Percentiles rank a stretch among this genome's conserved stretches.
Evolutionary conservation across 768 basidiomycete genomes (phyloP).

Genomic region (Clathrus columnatus): DNA sequence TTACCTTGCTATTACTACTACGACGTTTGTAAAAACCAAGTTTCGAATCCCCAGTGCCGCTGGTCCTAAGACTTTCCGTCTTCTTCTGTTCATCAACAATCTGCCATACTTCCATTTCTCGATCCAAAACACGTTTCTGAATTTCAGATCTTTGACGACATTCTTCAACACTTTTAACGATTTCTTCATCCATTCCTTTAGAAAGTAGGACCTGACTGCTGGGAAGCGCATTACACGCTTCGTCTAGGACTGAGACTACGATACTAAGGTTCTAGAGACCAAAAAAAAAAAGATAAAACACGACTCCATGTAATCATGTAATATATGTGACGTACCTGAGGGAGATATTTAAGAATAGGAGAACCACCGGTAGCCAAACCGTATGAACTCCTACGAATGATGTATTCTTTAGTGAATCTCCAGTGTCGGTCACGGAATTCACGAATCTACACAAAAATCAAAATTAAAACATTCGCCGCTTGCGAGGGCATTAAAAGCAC

Average conservation of each 20-base stretch:
- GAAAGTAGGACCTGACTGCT: not conserved
- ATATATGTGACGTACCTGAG: not conserved
- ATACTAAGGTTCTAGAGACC: slow-evolving; percentile 1
- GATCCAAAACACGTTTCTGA: slow-evolving; percentile 5
- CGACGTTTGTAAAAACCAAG: not conserved
- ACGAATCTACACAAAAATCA: slow-evolving; percentile 13
- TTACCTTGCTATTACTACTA: not conserved
- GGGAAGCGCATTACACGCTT: slow-evolving; percentile 6
- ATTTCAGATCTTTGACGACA: slow-evolving; percentile 3
- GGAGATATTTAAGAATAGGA: slow-evolving; percentile 15
- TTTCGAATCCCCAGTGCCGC: not conserved
- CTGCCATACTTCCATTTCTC: slow-evolving; percentile 11
- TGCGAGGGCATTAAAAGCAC: not conserved
- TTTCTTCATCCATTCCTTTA: not conserved
- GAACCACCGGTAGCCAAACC: slow-evolving; percentile 24
- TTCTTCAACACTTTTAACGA: slow-evolving; percentile 4
- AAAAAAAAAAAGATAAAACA: not conserved
- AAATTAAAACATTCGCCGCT: not conserved
- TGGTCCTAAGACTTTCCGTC: not conserved
- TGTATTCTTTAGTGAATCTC: slow-evolving; percentile 27
- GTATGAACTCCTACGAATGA: slow-evolving; percentile 21
- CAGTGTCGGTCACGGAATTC: slow-evolving; percentile 27
- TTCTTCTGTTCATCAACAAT: slow-evolving; percentile 8
- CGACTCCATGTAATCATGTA: not conserved
- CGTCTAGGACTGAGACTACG: slow-evolving; percentile 2